Percentiles rank a stretch among this genome's conserved stretches.
Conservation (phyloP, 805 yeast genomes). For the Babjeviella inositovora region DNA sequence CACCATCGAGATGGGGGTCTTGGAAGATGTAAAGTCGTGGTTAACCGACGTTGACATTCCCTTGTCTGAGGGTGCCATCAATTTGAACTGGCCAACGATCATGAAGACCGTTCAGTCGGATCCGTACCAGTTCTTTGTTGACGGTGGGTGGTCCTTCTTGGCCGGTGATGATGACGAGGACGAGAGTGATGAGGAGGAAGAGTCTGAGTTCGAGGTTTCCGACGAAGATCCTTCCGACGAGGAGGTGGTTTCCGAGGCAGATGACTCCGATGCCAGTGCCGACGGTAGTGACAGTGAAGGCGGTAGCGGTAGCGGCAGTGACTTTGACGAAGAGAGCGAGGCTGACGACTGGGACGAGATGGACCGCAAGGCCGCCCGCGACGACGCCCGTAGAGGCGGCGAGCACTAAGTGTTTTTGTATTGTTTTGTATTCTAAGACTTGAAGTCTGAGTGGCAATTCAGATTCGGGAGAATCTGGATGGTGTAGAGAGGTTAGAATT, state of each 20-base stretch:
- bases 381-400: no score
- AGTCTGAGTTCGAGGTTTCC: constrained; percentile 51
- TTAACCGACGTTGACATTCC: constrained; percentile 96
- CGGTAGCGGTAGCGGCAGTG: constrained; percentile 8
- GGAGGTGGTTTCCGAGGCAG: constrained; percentile 39
- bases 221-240: constrained; percentile 50
- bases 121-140: constrained; percentile 85
- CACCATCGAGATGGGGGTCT: constrained; percentile 82
- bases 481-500: no score
- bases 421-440: no score
- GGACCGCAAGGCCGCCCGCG: constrained; percentile 38
- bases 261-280: constrained; percentile 21
- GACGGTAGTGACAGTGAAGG: constrained; percentile 15
- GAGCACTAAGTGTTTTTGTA: no score
- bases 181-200: constrained; percentile 51
- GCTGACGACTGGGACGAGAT: constrained; percentile 38
- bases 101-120: constrained; percentile 89
- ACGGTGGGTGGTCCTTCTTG: constrained; percentile 94
- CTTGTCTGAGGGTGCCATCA: constrained; percentile 84
- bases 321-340: constrained; percentile 10
- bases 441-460: no score
- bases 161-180: constrained; percentile 79
- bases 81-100: constrained; percentile 88
- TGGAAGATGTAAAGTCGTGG: constrained; percentile 94
- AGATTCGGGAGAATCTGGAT: no score